These are phyloP conservation scores for Cryptosporidium tyzzeri DNA, from an alignment of 169 alveolate species.

Conservation along the genomic window DNA sequence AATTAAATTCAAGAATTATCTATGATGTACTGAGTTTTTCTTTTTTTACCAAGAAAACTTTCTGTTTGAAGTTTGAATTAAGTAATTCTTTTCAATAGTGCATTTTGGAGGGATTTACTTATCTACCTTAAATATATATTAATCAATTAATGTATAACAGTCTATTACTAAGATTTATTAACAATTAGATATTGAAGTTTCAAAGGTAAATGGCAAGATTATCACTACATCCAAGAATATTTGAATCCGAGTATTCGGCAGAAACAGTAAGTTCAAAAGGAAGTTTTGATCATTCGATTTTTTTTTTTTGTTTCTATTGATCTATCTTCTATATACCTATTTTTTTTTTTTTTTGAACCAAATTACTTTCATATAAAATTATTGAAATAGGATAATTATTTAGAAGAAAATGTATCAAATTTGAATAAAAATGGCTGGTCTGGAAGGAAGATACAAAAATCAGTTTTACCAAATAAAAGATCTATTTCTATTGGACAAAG, in stretches of 20 bases:
- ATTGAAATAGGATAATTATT: background rate
- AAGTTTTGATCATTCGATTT: background rate
- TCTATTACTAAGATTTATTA: too few relatives aligned
- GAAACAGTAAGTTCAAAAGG: conserved; percentile 22
- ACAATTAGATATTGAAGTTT: too few relatives aligned
- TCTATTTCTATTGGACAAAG: conserved; percentile 4
- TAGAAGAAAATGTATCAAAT: background rate
- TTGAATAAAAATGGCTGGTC: background rate
- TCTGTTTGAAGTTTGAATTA: background rate
- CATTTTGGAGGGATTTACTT: too few relatives aligned
- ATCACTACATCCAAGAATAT: conserved; percentile 11
- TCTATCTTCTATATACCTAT: too few relatives aligned
- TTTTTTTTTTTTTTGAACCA: too few relatives aligned
- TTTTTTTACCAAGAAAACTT: too few relatives aligned
- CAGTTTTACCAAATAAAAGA: conserved; percentile 23
- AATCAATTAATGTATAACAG: background rate
- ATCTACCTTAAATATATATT: too few relatives aligned
- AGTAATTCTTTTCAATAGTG: background rate
- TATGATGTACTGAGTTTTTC: background rate
- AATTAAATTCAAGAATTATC: too few relatives aligned
- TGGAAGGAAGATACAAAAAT: background rate
- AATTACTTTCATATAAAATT: background rate
- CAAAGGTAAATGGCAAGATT: conserved; percentile 17
- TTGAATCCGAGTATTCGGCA: background rate
- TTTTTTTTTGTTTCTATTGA: too few relatives aligned